Evolutionary conservation across 139 green algal genomes (phyloP).

Genomic region (Bryopsis sp.): DNA sequence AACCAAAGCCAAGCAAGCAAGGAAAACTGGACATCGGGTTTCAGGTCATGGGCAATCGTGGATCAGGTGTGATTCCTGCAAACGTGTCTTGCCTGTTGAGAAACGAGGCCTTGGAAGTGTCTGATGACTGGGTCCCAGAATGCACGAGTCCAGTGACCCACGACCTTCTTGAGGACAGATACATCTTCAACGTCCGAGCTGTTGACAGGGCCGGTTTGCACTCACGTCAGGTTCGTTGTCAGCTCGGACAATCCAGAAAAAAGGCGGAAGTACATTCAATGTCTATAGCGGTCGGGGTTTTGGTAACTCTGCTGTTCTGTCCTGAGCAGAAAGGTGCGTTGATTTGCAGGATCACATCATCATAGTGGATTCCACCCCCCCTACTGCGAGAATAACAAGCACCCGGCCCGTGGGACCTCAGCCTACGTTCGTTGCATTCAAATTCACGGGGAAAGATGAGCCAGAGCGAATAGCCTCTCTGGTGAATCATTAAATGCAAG

Average conservation of each 20-base stretch:
- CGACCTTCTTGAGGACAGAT: neutral
- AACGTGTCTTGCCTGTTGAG: constrained; percentile 6
- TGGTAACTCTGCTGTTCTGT: neutral
- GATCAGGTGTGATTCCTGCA: neutral
- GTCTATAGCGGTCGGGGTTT: neutral
- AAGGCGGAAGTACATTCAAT: neutral
- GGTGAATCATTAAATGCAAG: neutral
- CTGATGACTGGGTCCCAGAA: neutral
- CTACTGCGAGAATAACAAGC: neutral
- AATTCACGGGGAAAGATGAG: neutral
- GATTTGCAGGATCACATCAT: constrained; percentile 7
- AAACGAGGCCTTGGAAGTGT: neutral
- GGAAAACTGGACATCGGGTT: neutral
- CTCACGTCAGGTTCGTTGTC: too few relatives aligned
- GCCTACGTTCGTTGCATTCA: constrained; percentile 3
- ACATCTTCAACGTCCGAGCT: neutral
- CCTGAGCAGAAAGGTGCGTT: too few relatives aligned
- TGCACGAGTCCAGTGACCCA: neutral
- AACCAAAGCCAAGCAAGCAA: too few relatives aligned
- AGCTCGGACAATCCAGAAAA: too few relatives aligned
- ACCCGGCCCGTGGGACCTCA: neutral
- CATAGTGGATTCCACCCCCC: constrained; percentile 8
- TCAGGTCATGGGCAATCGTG: neutral
- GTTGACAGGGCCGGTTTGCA: constrained; percentile 1
- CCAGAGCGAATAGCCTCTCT: neutral